Percentiles rank a stretch among this genome's conserved stretches.
Evolutionary conservation across 2,329 filamentous ascomycete species (phyloP).

Genomic region (Phaeoacremonium minimum): DNA sequence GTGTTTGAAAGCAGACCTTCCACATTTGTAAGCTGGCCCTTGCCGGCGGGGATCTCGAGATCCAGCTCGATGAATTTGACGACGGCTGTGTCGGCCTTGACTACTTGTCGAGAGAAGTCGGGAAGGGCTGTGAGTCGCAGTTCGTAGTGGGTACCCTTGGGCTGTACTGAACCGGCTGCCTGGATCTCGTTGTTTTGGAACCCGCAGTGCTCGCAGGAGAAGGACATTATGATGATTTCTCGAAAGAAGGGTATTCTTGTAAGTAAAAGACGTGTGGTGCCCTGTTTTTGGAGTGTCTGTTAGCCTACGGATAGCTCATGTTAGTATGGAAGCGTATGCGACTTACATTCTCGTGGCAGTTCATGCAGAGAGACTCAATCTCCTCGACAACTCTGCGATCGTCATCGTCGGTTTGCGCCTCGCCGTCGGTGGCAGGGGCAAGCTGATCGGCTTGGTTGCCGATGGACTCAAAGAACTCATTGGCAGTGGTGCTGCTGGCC

Average conservation of each 20-base stretch:
- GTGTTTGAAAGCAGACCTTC: constrained; percentile 81
- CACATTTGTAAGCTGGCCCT: constrained; percentile 88
- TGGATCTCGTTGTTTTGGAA: constrained; percentile 93
- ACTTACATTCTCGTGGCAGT: constrained; percentile 72
- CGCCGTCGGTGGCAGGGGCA: constrained; percentile 31
- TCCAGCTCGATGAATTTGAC: constrained; percentile 90
- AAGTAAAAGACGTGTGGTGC: constrained; percentile 78
- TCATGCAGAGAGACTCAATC: constrained; percentile 82
- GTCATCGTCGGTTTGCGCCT: constrained; percentile 29
- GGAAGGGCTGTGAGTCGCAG: constrained; percentile 67
- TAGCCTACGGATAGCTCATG: not conserved
- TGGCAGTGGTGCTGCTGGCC: no score
- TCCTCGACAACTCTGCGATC: constrained; percentile 58
- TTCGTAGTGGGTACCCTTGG: constrained; percentile 79
- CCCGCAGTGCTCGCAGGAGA: constrained; percentile 83
- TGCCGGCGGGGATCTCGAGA: constrained; percentile 85
- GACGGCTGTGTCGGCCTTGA: constrained; percentile 84
- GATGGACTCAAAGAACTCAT: constrained; percentile 59
- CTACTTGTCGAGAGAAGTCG: constrained; percentile 81
- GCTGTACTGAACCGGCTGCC: constrained; percentile 85
- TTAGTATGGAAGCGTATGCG: not conserved
- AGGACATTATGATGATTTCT: constrained; percentile 96
- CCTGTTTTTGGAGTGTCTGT: constrained; percentile 41
- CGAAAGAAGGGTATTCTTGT: constrained; percentile 96
- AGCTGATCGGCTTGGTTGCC: constrained; percentile 56